Base-by-base conservation (phyloP, 1,284 basidiomycete genomes). In the Somion occarium region DNA sequence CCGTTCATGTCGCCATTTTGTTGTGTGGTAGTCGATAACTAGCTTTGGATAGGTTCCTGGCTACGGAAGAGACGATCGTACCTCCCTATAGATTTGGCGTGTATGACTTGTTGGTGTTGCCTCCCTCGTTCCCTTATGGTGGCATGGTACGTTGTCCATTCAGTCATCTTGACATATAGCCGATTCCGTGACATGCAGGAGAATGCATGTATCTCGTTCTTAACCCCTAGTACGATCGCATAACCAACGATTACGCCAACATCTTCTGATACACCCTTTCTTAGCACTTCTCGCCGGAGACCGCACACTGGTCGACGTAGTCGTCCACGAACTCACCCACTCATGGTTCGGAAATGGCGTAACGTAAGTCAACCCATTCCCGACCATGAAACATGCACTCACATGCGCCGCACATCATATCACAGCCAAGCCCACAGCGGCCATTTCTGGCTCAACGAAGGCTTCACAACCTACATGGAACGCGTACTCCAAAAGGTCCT, bases 381-480 rank as follows among this genome's bases (percentile, higher is more conserved):
- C 38, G 56, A 12, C 42, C 25, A 24, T 26, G 2, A 19, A 20
- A 7, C 15, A 24, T 27, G 18, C 38, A 42, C 27, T 51, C 15
- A n/a, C 2, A 12, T 66, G 64, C 60, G 30, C 54, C 52, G 64
- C 49, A 30, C 46, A 22, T 41, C 20, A 23, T 22, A n/a, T 23
- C 19, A 3, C 56, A 87, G 83, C 0, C 85, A 88, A 52, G 80
- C 82, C 1, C 66, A 88, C 52, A 79, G 84, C 2, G 78, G 77
- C 3, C 88, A 91, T 66, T 95, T 95, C 73, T 96, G 92, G 92
- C 80, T 95, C 46, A 95, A 94, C 66, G 92, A 94, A 69, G 83
- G 93, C 30, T 97, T 91, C 88, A 97, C 94, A 27, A 95, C 92
- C 1, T 98, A 95, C 65, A 86, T 93, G 46, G 96, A 99, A 68